Evolutionary conservation across 1,284 basidiomycete species (phyloP), one percentile per base, ranked within the genome.

Genomic region (Cutaneotrichosporon sp.): DNA sequence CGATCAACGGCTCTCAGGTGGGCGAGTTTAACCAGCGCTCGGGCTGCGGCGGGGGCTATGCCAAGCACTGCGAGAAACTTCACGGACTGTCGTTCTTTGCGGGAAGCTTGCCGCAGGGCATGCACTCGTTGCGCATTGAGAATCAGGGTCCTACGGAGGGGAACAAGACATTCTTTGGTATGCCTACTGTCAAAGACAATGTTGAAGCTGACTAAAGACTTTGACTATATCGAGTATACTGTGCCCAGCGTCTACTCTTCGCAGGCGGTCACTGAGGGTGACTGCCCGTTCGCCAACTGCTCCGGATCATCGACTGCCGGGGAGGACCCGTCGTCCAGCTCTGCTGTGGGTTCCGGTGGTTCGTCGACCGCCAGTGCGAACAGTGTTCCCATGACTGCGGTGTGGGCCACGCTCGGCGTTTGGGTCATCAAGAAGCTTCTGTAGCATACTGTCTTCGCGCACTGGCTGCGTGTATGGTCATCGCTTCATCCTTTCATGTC

Each of bases 61-160:
- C 63, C 12, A 73, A 74, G 58, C 54, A 46, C 19, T 77, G 75
- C 52, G 75, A 77, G 55, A 77, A 77, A 61, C 60, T 75, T 19
- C 66, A 67, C 17, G 68, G 68, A 5, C 53, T 77, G 17, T 63
- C 66, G 14, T 71, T 61, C 37, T 71, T 72, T 32, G 61, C 61
- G 0, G 65, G 61, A 1, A 53, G 55, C 3, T 53, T 76, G 10
- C 62, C 63, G 3, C 44, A 56, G 24, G 74, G 74, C 0, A 49
- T 47, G 16, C 75, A 76, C 55, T 49, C 47, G 9, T 46, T 75
- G 9, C 61, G 51, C 16, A 46, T 77, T 9, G 62, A 61, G 19
- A 77, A 77, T 59, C 55, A 57, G 5, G 68, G 68, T 1, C 62
- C 64, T 3, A 49, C 51, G 1, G 49, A 56, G 9, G 63, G 61